A percentile compares a stretch with the other conserved stretches of the same genome.
phyloP scores from a whole-genome alignment of 2,329 filamentous ascomycete genomes.

The Daldinia sp. region DNA sequence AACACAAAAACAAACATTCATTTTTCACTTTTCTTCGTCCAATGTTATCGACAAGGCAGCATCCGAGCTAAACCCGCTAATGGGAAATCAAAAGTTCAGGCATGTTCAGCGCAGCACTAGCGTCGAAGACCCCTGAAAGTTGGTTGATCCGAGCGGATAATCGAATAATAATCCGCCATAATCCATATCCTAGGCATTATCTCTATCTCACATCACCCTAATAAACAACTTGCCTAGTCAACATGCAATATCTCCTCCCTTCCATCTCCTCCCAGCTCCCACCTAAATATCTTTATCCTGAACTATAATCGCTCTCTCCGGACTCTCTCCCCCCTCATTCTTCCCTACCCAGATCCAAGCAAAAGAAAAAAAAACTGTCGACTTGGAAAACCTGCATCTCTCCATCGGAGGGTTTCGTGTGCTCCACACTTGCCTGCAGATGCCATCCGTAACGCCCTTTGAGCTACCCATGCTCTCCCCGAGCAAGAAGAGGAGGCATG shows the following conservation, averaged over 20 bases:
- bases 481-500: slow-evolving; percentile 55
- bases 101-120: not conserved
- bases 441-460: slow-evolving; percentile 55
- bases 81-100: slow-evolving; percentile 3
- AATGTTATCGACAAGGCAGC: not conserved
- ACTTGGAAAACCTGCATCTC: slow-evolving; percentile 10
- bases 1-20: too few species aligned
- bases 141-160: slow-evolving; percentile 27
- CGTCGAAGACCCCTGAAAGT: slow-evolving; percentile 8
- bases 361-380: not conserved
- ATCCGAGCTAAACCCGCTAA: slow-evolving; percentile 1
- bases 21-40: not conserved
- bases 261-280: slow-evolving; percentile 16
- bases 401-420: not conserved
- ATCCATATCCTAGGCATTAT: slow-evolving; percentile 5
- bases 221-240: slow-evolving; percentile 27
- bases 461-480: slow-evolving; percentile 49
- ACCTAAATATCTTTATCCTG: slow-evolving; percentile 10
- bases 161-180: not conserved
- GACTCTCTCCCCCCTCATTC: not conserved
- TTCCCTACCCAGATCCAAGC: not conserved
- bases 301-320: slow-evolving; percentile 2
- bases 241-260: slow-evolving; percentile 25
- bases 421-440: slow-evolving; percentile 37
- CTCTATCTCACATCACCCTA: slow-evolving; percentile 32